Evolutionary conservation across 805 yeast species (phyloP), one percentile per base, ranked within the genome.

Genomic region (Metschnikowia rubicola): DNA sequence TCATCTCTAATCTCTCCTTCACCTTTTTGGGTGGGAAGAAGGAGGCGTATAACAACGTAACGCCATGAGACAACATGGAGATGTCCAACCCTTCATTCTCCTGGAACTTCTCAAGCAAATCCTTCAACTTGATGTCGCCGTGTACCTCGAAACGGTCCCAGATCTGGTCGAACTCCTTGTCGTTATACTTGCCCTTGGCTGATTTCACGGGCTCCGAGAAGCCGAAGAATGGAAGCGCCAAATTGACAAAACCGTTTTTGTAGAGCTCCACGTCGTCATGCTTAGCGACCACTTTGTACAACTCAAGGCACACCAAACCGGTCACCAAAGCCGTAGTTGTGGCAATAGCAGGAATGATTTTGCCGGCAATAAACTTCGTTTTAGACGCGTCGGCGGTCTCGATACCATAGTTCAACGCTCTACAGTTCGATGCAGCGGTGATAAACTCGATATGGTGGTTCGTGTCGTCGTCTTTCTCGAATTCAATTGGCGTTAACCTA

Each of bases 321-420:
- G 99, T 88, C 19, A 94, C 99, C 57, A 91, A 73, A 9, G 97
- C 96, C n/a, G 99, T 94, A 1, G 99, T 94, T 2, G 99, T 94
- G 33, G 99, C 99, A 73, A 94, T 94, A 17, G 99, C 99, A 12
- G 99, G 99, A 56, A 94, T 94, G 56, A 94, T 94, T 69, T 95
- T 84, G 40, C 99, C 99, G 7, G 99, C 99, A 65, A 94, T 92
- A 61, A 92, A 89, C 73, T 94, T 94, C 34, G 99, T 94, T 73
- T 86, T 88, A 43, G 84, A 83, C 53, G 83, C 81, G 62, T 92
- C 97, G 33, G 92, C 97, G 10, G 89, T 73, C 62, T 89, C 96
- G 56, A 92, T 90, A 35, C 81, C 78, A 63, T 92, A 92, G 70
- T 90, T 92, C 69, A 82, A 75, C 29, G 99, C 99, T 66, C 99